These are phyloP conservation scores for Aspergillus neoniger DNA, from an alignment of 2,329 filamentous ascomycete genomes.

Conservation along the genomic window DNA sequence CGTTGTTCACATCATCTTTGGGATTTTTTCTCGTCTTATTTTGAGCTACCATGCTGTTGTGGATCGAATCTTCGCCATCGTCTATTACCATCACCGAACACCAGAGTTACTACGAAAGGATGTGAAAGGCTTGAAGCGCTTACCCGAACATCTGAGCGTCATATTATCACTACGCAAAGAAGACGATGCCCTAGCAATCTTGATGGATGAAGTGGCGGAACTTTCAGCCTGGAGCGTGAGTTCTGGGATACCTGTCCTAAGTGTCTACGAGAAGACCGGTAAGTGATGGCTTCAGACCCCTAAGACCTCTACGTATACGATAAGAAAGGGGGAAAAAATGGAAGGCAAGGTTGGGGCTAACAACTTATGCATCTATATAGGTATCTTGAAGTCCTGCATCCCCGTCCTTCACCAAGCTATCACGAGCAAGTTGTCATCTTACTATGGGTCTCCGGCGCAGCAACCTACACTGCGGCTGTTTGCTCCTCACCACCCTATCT, in stretches of 20 bases:
- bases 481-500: conserved; percentile 67
- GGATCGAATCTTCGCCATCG: conserved; percentile 75
- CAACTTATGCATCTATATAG: conserved; percentile 47
- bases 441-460: conserved; percentile 70
- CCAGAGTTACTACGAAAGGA: conserved; percentile 90
- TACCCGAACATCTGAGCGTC: conserved; percentile 85
- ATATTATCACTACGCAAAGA: conserved; percentile 71
- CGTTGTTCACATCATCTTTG: conserved; percentile 73
- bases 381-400: conserved; percentile 85
- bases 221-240: conserved; percentile 91
- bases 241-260: conserved; percentile 82
- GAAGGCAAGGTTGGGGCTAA: neutral
- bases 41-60: conserved; percentile 76
- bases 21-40: conserved; percentile 79
- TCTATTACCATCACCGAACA: conserved; percentile 94
- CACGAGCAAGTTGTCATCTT: conserved; percentile 75
- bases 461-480: conserved; percentile 72
- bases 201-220: conserved; percentile 90
- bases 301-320: no score
- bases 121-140: conserved; percentile 69
- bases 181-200: conserved; percentile 74
- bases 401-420: conserved; percentile 80
- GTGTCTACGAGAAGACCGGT: conserved; percentile 92
- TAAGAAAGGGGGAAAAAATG: neutral
- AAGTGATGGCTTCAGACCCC: conserved; percentile 30